Evolutionary conservation across 495 filamentous ascomycete genomes (phyloP), one percentile per base, ranked within the genome.

Genomic region (Daldinia loculata): DNA sequence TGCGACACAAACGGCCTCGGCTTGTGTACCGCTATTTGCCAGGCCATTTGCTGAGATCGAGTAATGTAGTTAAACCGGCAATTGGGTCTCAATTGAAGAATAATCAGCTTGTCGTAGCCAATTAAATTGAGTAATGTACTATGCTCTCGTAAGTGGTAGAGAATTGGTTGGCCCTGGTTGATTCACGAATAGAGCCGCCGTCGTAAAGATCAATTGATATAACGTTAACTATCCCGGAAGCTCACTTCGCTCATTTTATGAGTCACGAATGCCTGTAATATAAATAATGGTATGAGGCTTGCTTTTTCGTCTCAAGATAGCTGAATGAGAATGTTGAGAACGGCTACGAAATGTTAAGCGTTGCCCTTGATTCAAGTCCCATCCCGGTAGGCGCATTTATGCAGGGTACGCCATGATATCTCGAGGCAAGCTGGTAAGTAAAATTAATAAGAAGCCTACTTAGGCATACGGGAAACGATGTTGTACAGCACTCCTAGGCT

Each of bases 31-130:
- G 34, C 41, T 58, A 66, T 45, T 53, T 61, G 52, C 50, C 43
- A 57, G 56, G 65, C 41, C 45, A 32, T 59, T 45, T 4, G 43
- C 59, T 55, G 34, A 63, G 63, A 64, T 52, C 41, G 56, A 72
- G 60, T 27, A 53, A 56, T 14, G 34, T 36, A 14, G 34, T 43
- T 27, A 55, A 56, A 50, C 39, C 65, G 70, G 65, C 61, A 69
- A 72, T 69, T 72, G 51, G 61, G 65, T 62, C 51, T 62, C 65
- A 69, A 72, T 72, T 66, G 51, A 61, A 3, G 17, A 50, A 65
- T 32, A 32, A 32, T 8, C 29, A 8, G 41, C 19, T 57, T 57
- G 22, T 27, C 22, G 39, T 50, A 56, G 17, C 70, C 65, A 72
- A 69, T 72, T 65, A 56, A 65, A 66, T 51, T 50, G 48, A 15